A percentile compares a stretch with the other conserved stretches of the same genome.
Evolutionary conservation across 768 basidiomycete genomes (phyloP).

Genomic region (Hygrophorus russula): DNA sequence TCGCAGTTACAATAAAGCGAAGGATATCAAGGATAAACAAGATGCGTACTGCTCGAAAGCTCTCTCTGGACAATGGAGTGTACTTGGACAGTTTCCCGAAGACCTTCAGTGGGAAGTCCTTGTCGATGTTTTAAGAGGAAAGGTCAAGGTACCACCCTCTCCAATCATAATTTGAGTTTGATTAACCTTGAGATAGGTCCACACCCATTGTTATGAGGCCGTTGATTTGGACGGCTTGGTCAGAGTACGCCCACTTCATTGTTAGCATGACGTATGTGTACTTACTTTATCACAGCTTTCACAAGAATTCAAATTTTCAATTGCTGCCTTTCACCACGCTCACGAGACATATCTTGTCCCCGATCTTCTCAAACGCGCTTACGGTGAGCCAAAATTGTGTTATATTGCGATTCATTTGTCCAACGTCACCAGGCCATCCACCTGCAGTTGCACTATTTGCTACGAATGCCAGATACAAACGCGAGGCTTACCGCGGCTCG

Average conservation of each 20-base stretch:
- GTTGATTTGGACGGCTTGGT: constrained; percentile 64
- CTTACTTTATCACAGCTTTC: constrained; percentile 23
- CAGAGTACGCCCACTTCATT: constrained; percentile 26
- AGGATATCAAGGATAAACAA: constrained; percentile 49
- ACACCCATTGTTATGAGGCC: constrained; percentile 49
- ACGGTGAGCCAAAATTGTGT: constrained; percentile 24
- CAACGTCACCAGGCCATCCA: constrained; percentile 30
- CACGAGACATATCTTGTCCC: constrained; percentile 85
- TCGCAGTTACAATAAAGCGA: constrained; percentile 47
- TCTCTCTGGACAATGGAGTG: constrained; percentile 32
- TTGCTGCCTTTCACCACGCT: constrained; percentile 71
- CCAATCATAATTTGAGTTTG: constrained; percentile 8
- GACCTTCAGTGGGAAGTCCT: constrained; percentile 65
- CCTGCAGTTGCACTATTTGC: constrained; percentile 74
- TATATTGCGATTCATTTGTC: background rate
- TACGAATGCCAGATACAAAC: constrained; percentile 46
- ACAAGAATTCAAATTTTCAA: constrained; percentile 60
- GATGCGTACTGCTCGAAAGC: constrained; percentile 52
- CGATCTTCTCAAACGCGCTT: constrained; percentile 61
- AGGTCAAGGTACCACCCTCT: constrained; percentile 43
- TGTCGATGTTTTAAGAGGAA: constrained; percentile 67
- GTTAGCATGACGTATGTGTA: background rate
- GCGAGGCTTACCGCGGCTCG: constrained; percentile 70
- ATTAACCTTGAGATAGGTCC: constrained; percentile 23
- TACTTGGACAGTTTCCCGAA: constrained; percentile 45